These are phyloP conservation scores for Hypericum perforatum DNA, from an alignment of 345 rosid genomes.

Conservation along the genomic window DNA sequence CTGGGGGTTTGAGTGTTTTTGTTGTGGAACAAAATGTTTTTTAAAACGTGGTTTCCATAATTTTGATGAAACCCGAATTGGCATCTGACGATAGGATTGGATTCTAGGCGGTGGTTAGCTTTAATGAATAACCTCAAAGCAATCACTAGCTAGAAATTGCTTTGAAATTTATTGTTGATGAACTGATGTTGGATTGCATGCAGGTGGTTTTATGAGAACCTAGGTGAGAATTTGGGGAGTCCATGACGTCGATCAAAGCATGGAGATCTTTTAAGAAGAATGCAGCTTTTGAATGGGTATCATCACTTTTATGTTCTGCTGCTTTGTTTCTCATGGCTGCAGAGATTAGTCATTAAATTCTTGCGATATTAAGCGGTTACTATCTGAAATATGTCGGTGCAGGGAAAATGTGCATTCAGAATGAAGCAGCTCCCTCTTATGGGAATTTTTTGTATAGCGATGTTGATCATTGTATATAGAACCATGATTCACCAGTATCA, in stretches of 20 bases:
- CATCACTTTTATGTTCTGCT: neutral
- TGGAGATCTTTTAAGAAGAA: slow-evolving; percentile 57
- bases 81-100: too few relatives aligned
- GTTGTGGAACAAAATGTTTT: too few relatives aligned
- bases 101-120: too few relatives aligned
- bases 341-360: too few relatives aligned
- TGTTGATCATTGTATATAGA: slow-evolving; percentile 83
- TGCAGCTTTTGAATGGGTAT: slow-evolving; percentile 61
- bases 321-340: slow-evolving; percentile 2
- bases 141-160: neutral
- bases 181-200: slow-evolving; percentile 7
- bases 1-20: too few relatives aligned
- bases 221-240: slow-evolving; percentile 24
- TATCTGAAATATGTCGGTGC: slow-evolving; percentile 12
- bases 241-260: slow-evolving; percentile 65
- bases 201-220: slow-evolving; percentile 31
- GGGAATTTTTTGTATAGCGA: slow-evolving; percentile 55
- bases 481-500: slow-evolving; percentile 66
- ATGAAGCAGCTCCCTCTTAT: slow-evolving; percentile 63
- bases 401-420: slow-evolving; percentile 61
- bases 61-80: too few relatives aligned
- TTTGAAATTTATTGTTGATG: neutral
- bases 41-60: too few relatives aligned
- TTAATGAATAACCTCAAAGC: too few relatives aligned
- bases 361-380: too few relatives aligned